Base-by-base conservation (phyloP, 768 basidiomycete genomes). In the Sarcodon aspratus region DNA sequence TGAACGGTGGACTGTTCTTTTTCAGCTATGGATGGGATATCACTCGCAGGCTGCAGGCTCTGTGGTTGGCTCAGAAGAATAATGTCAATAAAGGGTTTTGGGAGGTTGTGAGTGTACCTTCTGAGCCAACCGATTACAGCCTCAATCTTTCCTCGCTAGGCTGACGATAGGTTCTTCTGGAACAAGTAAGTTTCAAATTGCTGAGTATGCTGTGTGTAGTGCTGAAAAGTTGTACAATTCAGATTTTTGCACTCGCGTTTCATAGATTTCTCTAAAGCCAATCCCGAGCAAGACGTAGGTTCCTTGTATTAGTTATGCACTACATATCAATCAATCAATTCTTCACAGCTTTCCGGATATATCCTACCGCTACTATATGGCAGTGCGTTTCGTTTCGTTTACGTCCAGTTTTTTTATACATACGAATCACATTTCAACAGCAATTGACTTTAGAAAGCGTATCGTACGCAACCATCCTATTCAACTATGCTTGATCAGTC, bases 151-250 rank as follows among this genome's bases (percentile, higher is more conserved):
- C 47, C 48, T 59, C 45, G 44, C 52, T 57, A 94, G 84, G 85
- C 83, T 36, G 96, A 99, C 55, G 92, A 96, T 59, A 76, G 94
- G 53, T 99, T 99, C 68, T 98, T 98, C 67, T 99, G 95, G 95
- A 99, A 99, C 66, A 87, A 80, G 78, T 86, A 50, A 44, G 65
- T 61, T 10, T 6, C 46, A 21, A 18, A 17, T 53, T 45, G 21
- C 5, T 45, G 21, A 21, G 11, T 12, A 50, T 13, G 18, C 12
- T 52, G 15, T 45, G 45, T 46, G 33, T 37, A 31, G 21, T 27
- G 32, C 46, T 55, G 54, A 45, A 52, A 9, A 5, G 44, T 38
- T 31, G 33, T 47, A 35, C 18, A 10, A 9, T 43, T 9, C 55
- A 74, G 72, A 59, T 75, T 74, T 55, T 59, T 85, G 50, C 80